These are phyloP conservation scores for Avena sativa DNA, from an alignment of 176 grass and related monocot genomes.

Conservation along the genomic window DNA sequence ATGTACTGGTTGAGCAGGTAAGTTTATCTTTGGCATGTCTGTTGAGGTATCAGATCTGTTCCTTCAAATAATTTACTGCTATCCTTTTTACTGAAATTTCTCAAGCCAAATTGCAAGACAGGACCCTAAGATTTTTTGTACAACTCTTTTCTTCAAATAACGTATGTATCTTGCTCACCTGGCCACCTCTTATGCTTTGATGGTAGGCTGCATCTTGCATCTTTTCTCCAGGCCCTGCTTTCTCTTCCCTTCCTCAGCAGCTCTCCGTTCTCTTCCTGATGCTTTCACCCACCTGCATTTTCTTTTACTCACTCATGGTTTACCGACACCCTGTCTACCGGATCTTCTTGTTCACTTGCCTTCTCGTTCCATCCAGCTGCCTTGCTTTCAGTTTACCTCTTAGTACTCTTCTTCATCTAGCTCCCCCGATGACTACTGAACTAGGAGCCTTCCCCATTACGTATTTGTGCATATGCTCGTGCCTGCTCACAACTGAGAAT, in stretches of 20 bases:
- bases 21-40: neutral
- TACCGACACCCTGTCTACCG: too few relatives aligned
- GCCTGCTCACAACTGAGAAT: too few relatives aligned
- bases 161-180: neutral
- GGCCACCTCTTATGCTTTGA: neutral
- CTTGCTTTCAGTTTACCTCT: too few relatives aligned
- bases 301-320: too few relatives aligned
- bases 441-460: too few relatives aligned
- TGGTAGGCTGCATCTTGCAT: neutral
- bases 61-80: neutral
- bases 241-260: neutral
- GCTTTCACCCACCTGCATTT: neutral
- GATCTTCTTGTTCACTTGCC: too few relatives aligned
- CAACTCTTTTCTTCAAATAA: neutral
- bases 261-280: neutral
- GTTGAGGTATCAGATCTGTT: neutral
- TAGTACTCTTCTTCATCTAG: too few relatives aligned
- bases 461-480: neutral
- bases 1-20: constrained; percentile 2
- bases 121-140: neutral
- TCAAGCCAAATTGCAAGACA: neutral
- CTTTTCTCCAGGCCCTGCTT: neutral
- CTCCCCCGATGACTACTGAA: too few relatives aligned
- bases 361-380: too few relatives aligned
- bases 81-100: neutral